Conservation (phyloP, 441 rosid genomes). For the Gossypium davidsonii region DNA sequence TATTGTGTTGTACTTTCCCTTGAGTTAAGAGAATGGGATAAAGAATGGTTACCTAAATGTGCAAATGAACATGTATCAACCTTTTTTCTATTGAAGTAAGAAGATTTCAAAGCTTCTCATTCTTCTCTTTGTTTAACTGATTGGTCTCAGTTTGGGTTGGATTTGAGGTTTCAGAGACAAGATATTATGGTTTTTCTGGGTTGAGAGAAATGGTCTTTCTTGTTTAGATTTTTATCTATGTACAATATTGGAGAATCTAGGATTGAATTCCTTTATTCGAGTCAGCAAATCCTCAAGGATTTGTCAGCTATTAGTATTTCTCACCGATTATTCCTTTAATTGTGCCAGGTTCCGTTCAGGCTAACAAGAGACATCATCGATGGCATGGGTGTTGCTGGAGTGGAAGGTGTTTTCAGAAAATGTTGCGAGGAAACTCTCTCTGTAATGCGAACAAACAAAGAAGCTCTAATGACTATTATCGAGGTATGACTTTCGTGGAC, state of each 20-base stretch:
- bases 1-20: not conserved
- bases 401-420: slow-evolving; percentile 93
- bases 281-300: not conserved
- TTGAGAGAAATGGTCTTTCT: slow-evolving; percentile 2
- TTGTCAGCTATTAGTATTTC: slow-evolving; percentile 1
- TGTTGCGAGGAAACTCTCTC: slow-evolving; percentile 95
- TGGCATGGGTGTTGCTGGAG: slow-evolving; percentile 98
- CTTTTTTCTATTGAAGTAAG: not conserved
- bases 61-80: not conserved
- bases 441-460: slow-evolving; percentile 95
- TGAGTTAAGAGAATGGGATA: not conserved
- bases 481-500: slow-evolving; percentile 49
- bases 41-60: slow-evolving; percentile 1
- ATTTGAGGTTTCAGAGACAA: not conserved
- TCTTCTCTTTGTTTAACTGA: not conserved
- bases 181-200: not conserved
- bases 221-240: not conserved
- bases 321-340: slow-evolving; percentile 16
- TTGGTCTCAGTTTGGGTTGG: not conserved
- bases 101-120: not conserved
- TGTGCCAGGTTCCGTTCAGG: slow-evolving; percentile 85
- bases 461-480: slow-evolving; percentile 85
- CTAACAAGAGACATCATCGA: slow-evolving; percentile 89
- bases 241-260: not conserved
- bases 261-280: not conserved